Base-by-base conservation (phyloP, 2,329 filamentous ascomycete species). In the Monosporascus sp. region DNA sequence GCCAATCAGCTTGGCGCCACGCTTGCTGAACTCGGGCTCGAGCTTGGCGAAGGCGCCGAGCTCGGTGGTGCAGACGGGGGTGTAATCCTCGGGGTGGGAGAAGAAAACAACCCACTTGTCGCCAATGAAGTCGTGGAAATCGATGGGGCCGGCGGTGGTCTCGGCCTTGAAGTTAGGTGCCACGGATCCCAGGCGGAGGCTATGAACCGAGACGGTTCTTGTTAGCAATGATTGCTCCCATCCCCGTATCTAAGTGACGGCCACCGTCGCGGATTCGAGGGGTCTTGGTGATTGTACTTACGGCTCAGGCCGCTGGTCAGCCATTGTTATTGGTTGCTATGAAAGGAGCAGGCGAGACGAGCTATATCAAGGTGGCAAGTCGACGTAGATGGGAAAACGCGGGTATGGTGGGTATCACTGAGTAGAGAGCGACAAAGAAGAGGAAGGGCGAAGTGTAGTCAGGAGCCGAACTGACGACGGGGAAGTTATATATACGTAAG, bases 61-160 rank as follows among this genome's bases (percentile, higher is more conserved):
- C 78, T 97, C 92, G 51, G 91, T 97, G 60, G 92, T 97, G 81
- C 92, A 97, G 55, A 96, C 92, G 51, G 92, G 92, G 2, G 92
- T 96, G 80, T 89, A 96, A 74, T 96, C 92, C 72, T 87, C 87
- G 3, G 89, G 89, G 76, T 93, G 89, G 35, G 87, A 90, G 79
- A 94, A 93, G 63, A 94, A 78, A 60, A 94, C 82, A 54, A 87
- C 84, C 89, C 89, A 93, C 66, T 81, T 86, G 77, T 87, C 79
- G 67, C 85, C 86, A 60, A 92, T 81, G 76, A 88, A 92, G 72
- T 90, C 80, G 73, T 92, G 88, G 78, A 93, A 91, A 74, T 90
- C 84, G 66, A 93, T 89, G 59, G 85, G 81, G 65, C 89, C 87
- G 63, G 82, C 77, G 55, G 89, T 93, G 58, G 88, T 92, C 61